Conservation (phyloP, 2,329 filamentous ascomycete species). For the Trichoderma lentiforme region DNA sequence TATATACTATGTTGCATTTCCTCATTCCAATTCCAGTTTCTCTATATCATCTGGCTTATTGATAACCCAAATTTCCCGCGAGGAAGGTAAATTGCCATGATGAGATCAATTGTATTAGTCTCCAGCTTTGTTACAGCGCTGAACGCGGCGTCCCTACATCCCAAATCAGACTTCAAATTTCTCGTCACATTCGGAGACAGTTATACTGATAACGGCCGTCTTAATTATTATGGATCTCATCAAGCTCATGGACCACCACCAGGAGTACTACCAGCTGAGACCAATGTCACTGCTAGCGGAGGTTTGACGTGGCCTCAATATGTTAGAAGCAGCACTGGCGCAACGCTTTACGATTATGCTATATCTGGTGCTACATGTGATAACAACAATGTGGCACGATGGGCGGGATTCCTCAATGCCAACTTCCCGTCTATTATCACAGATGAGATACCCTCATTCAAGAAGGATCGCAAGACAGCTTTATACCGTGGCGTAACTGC, state of each 20-base stretch:
- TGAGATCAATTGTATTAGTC: neutral
- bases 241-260: neutral
- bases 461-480: constrained; percentile 45
- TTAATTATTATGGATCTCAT: constrained; percentile 48
- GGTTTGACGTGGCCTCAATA: constrained; percentile 68
- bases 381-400: constrained; percentile 61
- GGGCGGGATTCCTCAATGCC: constrained; percentile 43
- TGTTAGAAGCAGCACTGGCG: constrained; percentile 57
- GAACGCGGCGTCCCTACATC: neutral
- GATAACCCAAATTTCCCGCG: neutral
- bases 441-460: constrained; percentile 58
- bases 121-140: neutral
- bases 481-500: constrained; percentile 42
- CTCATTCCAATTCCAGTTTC: neutral
- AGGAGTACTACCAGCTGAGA: neutral
- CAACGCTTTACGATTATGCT: constrained; percentile 64
- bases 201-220: constrained; percentile 69
- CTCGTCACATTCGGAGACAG: constrained; percentile 72
- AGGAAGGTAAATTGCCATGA: neutral
- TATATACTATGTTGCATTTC: neutral
- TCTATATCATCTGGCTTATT: neutral
- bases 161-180: constrained; percentile 25
- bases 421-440: constrained; percentile 61
- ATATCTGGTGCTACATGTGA: constrained; percentile 70
- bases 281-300: constrained; percentile 52